A percentile compares a stretch with the other conserved stretches of the same genome.
Evolutionary conservation across 805 yeast genomes (phyloP).

Genomic region (Myxozyma neglecta): DNA sequence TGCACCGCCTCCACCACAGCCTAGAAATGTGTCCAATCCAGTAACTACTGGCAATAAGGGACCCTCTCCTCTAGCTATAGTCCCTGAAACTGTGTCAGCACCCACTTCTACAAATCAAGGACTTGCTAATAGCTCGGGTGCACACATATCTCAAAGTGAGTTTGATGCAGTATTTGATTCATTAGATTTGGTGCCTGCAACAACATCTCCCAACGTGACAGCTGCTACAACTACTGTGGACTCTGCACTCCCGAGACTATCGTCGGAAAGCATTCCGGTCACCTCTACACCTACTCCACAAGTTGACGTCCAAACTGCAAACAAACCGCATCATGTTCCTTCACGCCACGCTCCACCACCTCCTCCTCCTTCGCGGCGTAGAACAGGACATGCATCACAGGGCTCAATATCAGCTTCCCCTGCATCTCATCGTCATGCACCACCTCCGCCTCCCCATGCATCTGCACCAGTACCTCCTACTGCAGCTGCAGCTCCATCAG

Average conservation of each 20-base stretch:
- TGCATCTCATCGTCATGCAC: slow-evolving; percentile 1
- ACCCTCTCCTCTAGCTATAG: neutral
- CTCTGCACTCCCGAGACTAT: neutral
- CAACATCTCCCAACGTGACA: neutral
- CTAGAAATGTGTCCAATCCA: neutral
- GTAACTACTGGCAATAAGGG: neutral
- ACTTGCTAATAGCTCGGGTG: neutral
- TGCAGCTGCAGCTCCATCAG: neutral
- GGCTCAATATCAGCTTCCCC: neutral
- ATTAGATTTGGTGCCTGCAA: neutral
- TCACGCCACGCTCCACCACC: slow-evolving; percentile 19
- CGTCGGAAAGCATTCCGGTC: neutral
- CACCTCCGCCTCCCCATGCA: slow-evolving; percentile 12
- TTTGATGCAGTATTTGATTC: slow-evolving; percentile 15
- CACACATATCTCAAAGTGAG: neutral
- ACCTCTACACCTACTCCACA: neutral
- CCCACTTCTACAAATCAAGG: neutral
- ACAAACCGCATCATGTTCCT: neutral
- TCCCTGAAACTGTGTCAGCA: neutral
- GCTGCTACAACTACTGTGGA: neutral
- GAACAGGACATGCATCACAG: slow-evolving; percentile 5
- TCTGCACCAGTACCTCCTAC: slow-evolving; percentile 7
- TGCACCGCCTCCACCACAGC: slow-evolving; percentile 6
- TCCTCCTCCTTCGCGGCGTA: slow-evolving; percentile 24
- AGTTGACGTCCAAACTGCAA: neutral